Evolutionary conservation across 768 basidiomycete genomes (phyloP).

Genomic region (Boletus eberwhitei): DNA sequence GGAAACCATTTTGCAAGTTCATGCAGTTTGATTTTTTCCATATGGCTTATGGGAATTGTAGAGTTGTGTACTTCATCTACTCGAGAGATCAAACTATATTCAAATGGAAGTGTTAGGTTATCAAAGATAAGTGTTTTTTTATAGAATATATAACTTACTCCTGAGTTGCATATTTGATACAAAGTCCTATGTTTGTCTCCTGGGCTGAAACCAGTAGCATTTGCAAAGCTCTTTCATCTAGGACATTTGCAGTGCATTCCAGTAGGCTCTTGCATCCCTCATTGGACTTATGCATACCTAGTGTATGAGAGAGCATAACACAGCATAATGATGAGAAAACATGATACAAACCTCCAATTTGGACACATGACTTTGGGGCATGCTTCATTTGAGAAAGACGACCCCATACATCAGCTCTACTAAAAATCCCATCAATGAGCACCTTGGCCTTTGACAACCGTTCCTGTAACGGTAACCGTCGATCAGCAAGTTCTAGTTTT

Average conservation of each 20-base stretch:
- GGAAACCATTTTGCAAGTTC: background rate
- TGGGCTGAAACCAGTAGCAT: slow-evolving; percentile 1
- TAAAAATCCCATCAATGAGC: background rate
- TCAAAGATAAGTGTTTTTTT: no score
- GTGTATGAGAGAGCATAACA: background rate
- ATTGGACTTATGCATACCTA: background rate
- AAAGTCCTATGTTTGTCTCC: background rate
- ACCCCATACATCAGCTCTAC: background rate
- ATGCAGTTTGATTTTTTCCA: background rate
- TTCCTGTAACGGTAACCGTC: background rate
- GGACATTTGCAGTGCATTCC: background rate
- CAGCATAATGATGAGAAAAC: background rate
- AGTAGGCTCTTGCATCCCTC: background rate
- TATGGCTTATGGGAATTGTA: background rate
- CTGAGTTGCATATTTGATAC: background rate
- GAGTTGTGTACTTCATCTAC: background rate
- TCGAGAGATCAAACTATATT: background rate
- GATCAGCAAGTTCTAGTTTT: background rate
- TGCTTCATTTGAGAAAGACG: background rate
- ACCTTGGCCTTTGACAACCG: background rate
- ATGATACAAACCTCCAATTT: background rate
- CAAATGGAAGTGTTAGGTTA: background rate
- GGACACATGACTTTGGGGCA: background rate
- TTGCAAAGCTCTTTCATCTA: background rate
- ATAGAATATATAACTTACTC: background rate